Evolutionary conservation across 139 green algal species (phyloP), one percentile per base, ranked within the genome.

Genomic region (Coccomyxa sp.): DNA sequence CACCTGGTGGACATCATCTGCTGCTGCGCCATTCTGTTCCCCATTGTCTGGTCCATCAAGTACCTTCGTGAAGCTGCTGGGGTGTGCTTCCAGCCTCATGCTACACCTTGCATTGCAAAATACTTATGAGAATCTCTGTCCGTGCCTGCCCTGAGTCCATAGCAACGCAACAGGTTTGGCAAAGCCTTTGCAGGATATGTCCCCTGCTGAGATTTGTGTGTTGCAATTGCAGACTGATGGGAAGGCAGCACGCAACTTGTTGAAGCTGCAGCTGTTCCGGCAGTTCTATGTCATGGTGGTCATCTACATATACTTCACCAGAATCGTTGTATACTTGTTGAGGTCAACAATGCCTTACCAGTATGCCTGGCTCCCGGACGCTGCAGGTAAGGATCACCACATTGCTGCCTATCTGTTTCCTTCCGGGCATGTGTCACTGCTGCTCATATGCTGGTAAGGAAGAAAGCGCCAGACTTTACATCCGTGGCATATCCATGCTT

Each of bases 31-130:
- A 92, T 99, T 73, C 91, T 99, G 39, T 98, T 99, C 86, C 96
- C 96, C 37, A 99, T 99, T 74, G 93, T 98, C 8, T 99, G 96
- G 96, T 95, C 88, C 81, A 99, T 99, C 82, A 97, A 97, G 83
- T 90, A 97, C 83, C 86, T 97, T 73, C 86, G 91, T 2, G 94
- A 90, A 72, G 87, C 83, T 39, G 82, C 80, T 90, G 95, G 84
- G 81, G 77, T 78, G 77, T 33, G 76, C n/a, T 18, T 22, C 22
- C 50, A 18, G 50, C 50, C 5, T n/a, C n/a, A n/a, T n/a, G n/a
- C n/a, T n/a, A n/a, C n/a, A n/a, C n/a, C n/a, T n/a, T n/a, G n/a
- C n/a, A n/a, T n/a, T n/a, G n/a, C n/a, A n/a, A n/a, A n/a, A n/a
- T n/a, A n/a, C n/a, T n/a, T n/a, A n/a, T n/a, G n/a, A n/a, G n/a